Conservation (phyloP, 73 alveolate genomes). For the Paraurostyla sp. region DNA sequence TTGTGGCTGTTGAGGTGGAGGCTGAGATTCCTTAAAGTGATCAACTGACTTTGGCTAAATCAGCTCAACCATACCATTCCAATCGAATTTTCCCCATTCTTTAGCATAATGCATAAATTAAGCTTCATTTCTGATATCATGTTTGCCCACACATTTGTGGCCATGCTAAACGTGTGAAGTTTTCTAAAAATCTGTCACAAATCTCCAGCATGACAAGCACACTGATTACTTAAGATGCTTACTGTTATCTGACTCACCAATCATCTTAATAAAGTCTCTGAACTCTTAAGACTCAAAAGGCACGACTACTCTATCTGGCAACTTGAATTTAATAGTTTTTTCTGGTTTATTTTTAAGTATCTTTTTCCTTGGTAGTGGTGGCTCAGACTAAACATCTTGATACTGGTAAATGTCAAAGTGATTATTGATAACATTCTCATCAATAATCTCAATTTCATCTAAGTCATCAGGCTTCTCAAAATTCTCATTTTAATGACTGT, state of each 20-base stretch:
- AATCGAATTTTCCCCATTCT: background rate
- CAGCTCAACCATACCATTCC: background rate
- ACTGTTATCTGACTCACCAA: background rate
- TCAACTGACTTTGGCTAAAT: background rate
- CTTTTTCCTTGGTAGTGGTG: background rate
- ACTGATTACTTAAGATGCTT: background rate
- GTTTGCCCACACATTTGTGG: background rate
- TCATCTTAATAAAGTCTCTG: background rate
- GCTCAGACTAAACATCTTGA: background rate
- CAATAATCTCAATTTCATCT: background rate
- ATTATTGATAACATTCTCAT: background rate
- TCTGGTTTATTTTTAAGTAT: background rate
- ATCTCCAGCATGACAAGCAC: slow-evolving; percentile 2
- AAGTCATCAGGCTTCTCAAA: background rate
- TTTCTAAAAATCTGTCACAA: background rate
- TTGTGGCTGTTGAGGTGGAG: background rate
- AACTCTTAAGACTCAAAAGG: background rate
- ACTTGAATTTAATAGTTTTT: background rate
- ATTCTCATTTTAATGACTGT: background rate
- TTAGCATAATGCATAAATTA: background rate
- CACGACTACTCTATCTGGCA: background rate
- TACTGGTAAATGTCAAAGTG: background rate
- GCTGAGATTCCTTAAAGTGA: background rate
- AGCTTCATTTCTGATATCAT: background rate
- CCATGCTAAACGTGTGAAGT: background rate